Percentiles rank a stretch among this genome's conserved stretches.
Evolutionary conservation across 2,329 filamentous ascomycete genomes (phyloP).

Genomic region (Neodidymelliopsis sp.): DNA sequence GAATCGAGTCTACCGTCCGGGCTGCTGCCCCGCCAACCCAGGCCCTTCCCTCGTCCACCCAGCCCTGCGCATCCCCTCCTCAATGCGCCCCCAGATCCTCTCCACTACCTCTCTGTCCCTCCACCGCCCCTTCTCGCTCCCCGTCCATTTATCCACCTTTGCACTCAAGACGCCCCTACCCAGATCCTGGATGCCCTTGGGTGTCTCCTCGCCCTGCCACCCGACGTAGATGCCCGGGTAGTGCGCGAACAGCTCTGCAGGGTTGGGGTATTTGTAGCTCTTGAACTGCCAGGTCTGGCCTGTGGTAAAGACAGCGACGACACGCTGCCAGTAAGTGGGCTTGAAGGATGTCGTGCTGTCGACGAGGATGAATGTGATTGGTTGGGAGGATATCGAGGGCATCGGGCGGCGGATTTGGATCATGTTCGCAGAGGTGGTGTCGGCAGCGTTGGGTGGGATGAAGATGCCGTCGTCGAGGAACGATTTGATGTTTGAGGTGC

Average conservation of each 20-base stretch:
- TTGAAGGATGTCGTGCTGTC: constrained; percentile 95
- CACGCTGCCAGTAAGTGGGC: constrained; percentile 94
- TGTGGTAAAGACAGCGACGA: constrained; percentile 96
- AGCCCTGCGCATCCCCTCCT: constrained; percentile 83
- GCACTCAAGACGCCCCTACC: constrained; percentile 82
- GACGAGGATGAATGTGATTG: constrained; percentile 93
- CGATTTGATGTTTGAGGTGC: constrained; percentile 93
- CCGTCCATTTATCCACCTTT: constrained; percentile 82
- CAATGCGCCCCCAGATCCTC: constrained; percentile 87
- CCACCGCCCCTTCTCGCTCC: constrained; percentile 66
- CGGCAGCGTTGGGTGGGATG: constrained; percentile 72
- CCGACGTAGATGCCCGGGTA: constrained; percentile 88
- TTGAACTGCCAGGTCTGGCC: constrained; percentile 99
- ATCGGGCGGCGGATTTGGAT: constrained; percentile 83
- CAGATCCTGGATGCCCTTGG: constrained; percentile 81
- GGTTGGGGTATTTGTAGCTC: constrained; percentile 93
- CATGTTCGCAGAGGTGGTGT: constrained; percentile 72
- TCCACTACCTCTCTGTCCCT: constrained; percentile 93
- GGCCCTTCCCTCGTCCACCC: constrained; percentile 82
- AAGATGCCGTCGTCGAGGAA: constrained; percentile 90
- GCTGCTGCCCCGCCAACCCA: constrained; percentile 40
- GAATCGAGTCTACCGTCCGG: constrained; percentile 19
- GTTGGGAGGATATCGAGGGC: constrained; percentile 70
- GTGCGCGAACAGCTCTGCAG: constrained; percentile 87
- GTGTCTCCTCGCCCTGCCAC: constrained; percentile 83